These are phyloP conservation scores for Cladorrhinum sp. DNA, from an alignment of 2,329 filamentous ascomycete genomes.

Conservation along the genomic window DNA sequence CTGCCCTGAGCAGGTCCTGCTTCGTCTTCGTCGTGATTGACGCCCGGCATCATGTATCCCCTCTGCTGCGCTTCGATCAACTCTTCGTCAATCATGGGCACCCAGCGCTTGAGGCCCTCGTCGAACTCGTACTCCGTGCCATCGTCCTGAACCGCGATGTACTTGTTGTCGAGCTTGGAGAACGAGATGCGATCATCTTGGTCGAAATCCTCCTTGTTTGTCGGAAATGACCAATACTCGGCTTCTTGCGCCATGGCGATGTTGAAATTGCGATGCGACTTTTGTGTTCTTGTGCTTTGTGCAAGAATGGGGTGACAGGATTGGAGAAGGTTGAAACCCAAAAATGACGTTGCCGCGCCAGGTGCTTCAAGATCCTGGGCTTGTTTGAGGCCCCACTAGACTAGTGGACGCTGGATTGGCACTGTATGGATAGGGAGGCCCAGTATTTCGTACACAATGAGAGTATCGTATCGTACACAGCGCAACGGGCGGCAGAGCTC, in stretches of 20 bases:
- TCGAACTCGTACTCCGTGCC: slow-evolving; percentile 85
- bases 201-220: slow-evolving; percentile 66
- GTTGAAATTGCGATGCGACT: background rate
- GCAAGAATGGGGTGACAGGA: background rate
- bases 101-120: slow-evolving; percentile 68
- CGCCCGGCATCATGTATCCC: slow-evolving; percentile 24
- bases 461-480: too few relatives aligned
- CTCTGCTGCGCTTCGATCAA: slow-evolving; percentile 31
- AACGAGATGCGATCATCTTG: slow-evolving; percentile 80
- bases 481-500: too few relatives aligned
- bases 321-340: background rate
- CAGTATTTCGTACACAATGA: too few relatives aligned
- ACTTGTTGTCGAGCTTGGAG: slow-evolving; percentile 78
- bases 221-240: slow-evolving; percentile 49
- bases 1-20: slow-evolving; percentile 26
- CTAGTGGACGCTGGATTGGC: too few relatives aligned
- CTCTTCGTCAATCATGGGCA: slow-evolving; percentile 48
- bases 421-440: background rate
- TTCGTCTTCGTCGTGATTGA: slow-evolving; percentile 15
- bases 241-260: slow-evolving; percentile 21
- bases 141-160: slow-evolving; percentile 79
- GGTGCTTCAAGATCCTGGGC: background rate
- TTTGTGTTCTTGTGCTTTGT: background rate
- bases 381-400: too few relatives aligned
- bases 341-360: slow-evolving; percentile 4